A percentile compares a stretch with the other conserved stretches of the same genome.
Conservation (phyloP, 768 basidiomycete species). For the Gloeostereum incarnatum region DNA sequence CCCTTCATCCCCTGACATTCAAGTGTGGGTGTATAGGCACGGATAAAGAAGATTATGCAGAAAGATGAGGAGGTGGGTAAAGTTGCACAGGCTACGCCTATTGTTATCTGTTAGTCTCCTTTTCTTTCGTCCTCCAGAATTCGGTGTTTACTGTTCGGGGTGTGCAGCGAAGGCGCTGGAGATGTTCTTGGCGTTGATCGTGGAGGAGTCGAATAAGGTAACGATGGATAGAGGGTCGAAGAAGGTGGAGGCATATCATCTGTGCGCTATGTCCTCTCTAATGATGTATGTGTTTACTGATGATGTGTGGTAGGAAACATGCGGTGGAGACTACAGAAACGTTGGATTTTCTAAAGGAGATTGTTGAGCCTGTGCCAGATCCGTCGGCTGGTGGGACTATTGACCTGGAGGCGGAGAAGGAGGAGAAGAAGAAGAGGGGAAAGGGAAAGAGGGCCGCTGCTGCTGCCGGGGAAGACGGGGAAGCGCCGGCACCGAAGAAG, state of each 20-base stretch:
- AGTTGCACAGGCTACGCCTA: slow-evolving; percentile 91
- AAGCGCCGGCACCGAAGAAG: slow-evolving; percentile 32
- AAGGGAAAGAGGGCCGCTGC: slow-evolving; percentile 42
- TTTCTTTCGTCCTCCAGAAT: neutral
- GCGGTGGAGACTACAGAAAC: slow-evolving; percentile 81
- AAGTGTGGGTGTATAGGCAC: slow-evolving; percentile 45
- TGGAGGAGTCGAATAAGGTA: slow-evolving; percentile 77
- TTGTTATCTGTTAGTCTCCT: slow-evolving; percentile 80
- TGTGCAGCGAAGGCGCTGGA: slow-evolving; percentile 85
- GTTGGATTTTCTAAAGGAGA: slow-evolving; percentile 91
- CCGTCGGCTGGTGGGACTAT: slow-evolving; percentile 79
- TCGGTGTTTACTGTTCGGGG: neutral
- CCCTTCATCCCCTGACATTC: neutral
- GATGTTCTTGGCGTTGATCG: slow-evolving; percentile 77
- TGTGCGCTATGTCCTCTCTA: slow-evolving; percentile 47
- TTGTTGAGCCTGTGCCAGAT: slow-evolving; percentile 80
- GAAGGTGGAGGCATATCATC: slow-evolving; percentile 87
- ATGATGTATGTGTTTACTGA: neutral
- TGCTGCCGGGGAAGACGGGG: slow-evolving; percentile 22
- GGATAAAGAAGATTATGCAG: slow-evolving; percentile 99
- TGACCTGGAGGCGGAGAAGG: slow-evolving; percentile 48
- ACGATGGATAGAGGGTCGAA: slow-evolving; percentile 71
- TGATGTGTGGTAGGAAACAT: slow-evolving; percentile 58
- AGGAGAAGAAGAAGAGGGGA: slow-evolving; percentile 47
- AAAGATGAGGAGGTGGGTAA: slow-evolving; percentile 99